Base-by-base conservation (phyloP, 1,139 yeast genomes). In the Yarrowia galli region DNA sequence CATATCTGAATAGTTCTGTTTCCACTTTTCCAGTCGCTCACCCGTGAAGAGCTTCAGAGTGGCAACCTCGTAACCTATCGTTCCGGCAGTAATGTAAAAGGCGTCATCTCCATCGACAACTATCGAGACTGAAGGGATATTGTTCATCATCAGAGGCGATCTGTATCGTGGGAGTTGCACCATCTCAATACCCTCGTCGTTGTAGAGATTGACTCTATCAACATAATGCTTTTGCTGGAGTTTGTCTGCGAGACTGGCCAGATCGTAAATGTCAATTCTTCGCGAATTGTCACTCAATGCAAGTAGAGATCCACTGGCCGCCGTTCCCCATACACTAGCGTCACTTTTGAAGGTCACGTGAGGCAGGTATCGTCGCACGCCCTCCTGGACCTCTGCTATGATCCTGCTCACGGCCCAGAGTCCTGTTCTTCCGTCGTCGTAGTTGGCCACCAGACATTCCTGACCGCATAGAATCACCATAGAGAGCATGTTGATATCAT, bases 251-350 rank as follows among this genome's bases (percentile, higher is more conserved):
- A 58, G 28, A 1, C n/a, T 9, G 8, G 51, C 25, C 35, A 58
- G n/a, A 9, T 58, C 64, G 42, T 58, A 58, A 22, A 43, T 32
- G 32, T 58, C 64, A 32, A 58, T 13, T 20, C 42, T 20, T 15
- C 64, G 51, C 8, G 64, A 58, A 43, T 58, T 58, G 42, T 58
- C 64, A 43, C 64, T 58, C 20, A 58, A 42, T 58, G 64, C 64
- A 38, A 58, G 51, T 20, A 58, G 16, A 20, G 49, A n/a, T 18
- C 64, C 64, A 9, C 32, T 22, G 12, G 51, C 28, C 3, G 51
- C 38, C 6, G 64, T 32, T 28, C 64, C 64, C 64, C 64, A 58
- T 16, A 28, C 32, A 15, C 64, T 58, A 18, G 64, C 64, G 15
- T 58, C 64, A 13, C 64, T 58, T 6, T 42, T 28, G 28, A 58